Base-by-base conservation (phyloP, 805 yeast genomes). In the Komagataella phaffii region DNA sequence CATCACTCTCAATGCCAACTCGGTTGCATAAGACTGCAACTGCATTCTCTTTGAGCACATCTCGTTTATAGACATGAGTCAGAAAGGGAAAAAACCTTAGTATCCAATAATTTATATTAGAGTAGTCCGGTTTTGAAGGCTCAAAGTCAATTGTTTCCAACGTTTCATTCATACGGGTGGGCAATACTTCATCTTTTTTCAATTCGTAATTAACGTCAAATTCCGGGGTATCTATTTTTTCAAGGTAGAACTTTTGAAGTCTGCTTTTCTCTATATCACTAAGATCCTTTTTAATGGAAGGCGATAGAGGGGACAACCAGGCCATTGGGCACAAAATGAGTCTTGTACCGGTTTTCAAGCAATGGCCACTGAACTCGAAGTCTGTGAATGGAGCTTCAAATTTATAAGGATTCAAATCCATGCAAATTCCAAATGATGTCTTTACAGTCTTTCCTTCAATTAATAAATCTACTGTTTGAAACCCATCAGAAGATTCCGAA, bases 331-430 rank as follows among this genome's bases (percentile, higher is more conserved):
- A 79, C 12, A 90, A 61, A 0, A 87, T 71, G 52, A 90, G 65
- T 40, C 77, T 72, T 0, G 79, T 77, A 8, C 69, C 59, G 47
- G 79, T 72, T 0, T 64, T 58, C 18, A 68, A 61, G 53, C 85
- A 80, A 50, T 72, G 71, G 24, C 65, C 62, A 0, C 90, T 74
- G 64, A 85, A 87, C 64, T 90, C 97, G 61, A 76, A 88, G 23
- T 70, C 73, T 44, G 74, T 70, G 65, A 88, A 89, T 1, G 95
- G 89, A 1, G 96, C 88, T 55, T 77, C 71, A 63, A 90, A 90
- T 61, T 85, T 74, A 63, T 86, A 85, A 0, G 96, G 96, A 62
- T 87, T 89, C 55, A 90, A 64, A 66, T 90, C 98, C 97, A 90
- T 90, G 63, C 98, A 90, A 5, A 90, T 88, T 0, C 96, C 98